Evolutionary conservation across 1,284 basidiomycete genomes (phyloP), one percentile per base, ranked within the genome.

Genomic region (Phlebopus sp.): DNA sequence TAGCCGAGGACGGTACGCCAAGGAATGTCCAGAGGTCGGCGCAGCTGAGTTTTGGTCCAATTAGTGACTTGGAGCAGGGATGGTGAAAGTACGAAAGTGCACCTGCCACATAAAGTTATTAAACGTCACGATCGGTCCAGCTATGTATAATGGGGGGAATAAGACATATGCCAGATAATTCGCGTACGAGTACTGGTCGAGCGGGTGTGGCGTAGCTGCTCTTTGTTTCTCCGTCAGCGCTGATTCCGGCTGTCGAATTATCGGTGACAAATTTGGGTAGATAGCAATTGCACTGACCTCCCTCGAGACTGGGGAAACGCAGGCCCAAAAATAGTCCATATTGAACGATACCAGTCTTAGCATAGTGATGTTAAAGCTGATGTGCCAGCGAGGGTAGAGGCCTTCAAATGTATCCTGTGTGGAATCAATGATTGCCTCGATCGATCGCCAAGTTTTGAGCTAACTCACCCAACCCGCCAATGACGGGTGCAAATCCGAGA

Each of bases 361-460:
- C 90, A 97, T 97, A 2, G 93, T 95, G 58, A 99, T 95, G 67
- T 99, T 99, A 77, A 96, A 98, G 58, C 77, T 84, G 62, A 98
- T 79, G 60, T 97, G 84, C 96, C 97, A 99, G 27, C 93, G 76
- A 4, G 93, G 90, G 56, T 80, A 94, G 47, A 75, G 81, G 40
- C 74, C 96, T 71, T 68, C 59, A 52, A 79, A 83, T 32, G 50
- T 59, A 63, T 97, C 93, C 88, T 96, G 56, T 10, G 44, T 34
- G 46, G 42, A 32, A 38, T 37, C 1, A 19, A 35, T 6, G 11
- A 40, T 5, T n/a, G n/a, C 13, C 7, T 19, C 7, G 17, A 10
- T 29, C 14, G 11, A 34, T 42, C 31, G 23, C 13, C n/a, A 7
- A 4, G 7, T 29, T 8, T 11, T 4, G 2, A 11, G 5, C 29